phyloP scores from a whole-genome alignment of 805 yeast species.

The Saccharomyces mikatae region DNA sequence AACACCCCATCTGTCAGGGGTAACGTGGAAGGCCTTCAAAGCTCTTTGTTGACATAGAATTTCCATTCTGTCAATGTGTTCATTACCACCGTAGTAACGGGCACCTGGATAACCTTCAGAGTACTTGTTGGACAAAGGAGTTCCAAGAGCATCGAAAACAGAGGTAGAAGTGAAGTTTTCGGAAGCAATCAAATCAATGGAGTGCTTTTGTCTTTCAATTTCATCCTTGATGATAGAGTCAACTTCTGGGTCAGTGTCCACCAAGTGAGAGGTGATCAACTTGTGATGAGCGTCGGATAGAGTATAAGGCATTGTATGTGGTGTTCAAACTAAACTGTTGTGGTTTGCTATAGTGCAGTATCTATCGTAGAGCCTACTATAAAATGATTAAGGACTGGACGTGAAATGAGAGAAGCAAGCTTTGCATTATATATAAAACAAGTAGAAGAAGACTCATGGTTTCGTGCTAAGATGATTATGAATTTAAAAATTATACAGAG shows the following conservation, averaged over 20 bases:
- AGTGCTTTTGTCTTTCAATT: slow-evolving; percentile 84
- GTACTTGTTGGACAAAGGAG: slow-evolving; percentile 97
- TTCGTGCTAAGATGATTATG: neutral
- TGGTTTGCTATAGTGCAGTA: neutral
- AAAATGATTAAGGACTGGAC: neutral
- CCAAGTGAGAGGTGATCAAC: slow-evolving; percentile 49
- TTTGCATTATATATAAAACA: neutral
- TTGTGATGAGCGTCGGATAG: slow-evolving; percentile 52
- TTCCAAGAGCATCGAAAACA: slow-evolving; percentile 92
- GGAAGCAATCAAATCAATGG: slow-evolving; percentile 89
- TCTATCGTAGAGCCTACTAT: neutral
- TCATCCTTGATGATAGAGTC: slow-evolving; percentile 68
- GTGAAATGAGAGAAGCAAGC: neutral
- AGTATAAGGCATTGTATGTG: neutral
- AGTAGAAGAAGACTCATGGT: neutral
- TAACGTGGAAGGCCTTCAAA: slow-evolving; percentile 73
- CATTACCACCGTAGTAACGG: slow-evolving; percentile 97
- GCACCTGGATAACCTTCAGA: slow-evolving; percentile 99
- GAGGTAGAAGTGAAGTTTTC: slow-evolving; percentile 96
- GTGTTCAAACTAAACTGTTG: neutral
- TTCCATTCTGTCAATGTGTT: slow-evolving; percentile 92
- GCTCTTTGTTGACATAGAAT: slow-evolving; percentile 90
- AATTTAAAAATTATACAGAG: neutral
- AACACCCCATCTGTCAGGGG: slow-evolving; percentile 89
- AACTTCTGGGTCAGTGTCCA: slow-evolving; percentile 73